Evolutionary conservation across 2,329 filamentous ascomycete genomes (phyloP), one percentile per base, ranked within the genome.

Genomic region (Exophiala viscosa): DNA sequence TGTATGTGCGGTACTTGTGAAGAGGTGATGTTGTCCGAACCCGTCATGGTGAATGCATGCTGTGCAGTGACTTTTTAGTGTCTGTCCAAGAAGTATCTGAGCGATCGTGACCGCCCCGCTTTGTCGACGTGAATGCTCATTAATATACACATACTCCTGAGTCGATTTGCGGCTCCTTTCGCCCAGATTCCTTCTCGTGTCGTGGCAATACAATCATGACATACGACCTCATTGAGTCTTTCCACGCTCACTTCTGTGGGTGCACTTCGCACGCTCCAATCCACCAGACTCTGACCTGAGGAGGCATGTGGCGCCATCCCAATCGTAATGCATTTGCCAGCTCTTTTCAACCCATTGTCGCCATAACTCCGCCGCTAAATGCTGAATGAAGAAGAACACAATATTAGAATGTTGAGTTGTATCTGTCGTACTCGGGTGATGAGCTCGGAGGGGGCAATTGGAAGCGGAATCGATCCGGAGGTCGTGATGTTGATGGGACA

Each of bases 1-100:
- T 59, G 77, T 81, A 9, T 63, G 83, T 59, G 76, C 77, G 23
- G 68, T 72, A 41, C 55, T 77, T 62, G 56, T 54, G 10, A 53
- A 52, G 44, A 39, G 50, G 34, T 52, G 45, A 46, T 20, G 10
- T 9, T 35, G 7, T 13, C 23, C 23, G 23, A 28, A 28, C n/a
- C n/a, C n/a, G 23, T 7, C 23, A 28, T 28, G 23, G 23, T 28
- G 23, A 7, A 28, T 5, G 23, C 23, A 28, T 28, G 23, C 23
- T 28, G 18, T 11, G 17, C 40, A 42, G 13, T 7, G 20, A 28
- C 11, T 11, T 42, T 42, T 3, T 20, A 42, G 7, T 42, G 40
- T 40, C 18, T 23, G 9, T 15, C 23, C 23, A 28, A 28, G 23
- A 5, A 28, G 23, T 28, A 28, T 28, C 23, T 28, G 23, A 28